phyloP scores from a whole-genome alignment of 1,139 yeast genomes.

The Scheffersomyces cryptocercus region DNA sequence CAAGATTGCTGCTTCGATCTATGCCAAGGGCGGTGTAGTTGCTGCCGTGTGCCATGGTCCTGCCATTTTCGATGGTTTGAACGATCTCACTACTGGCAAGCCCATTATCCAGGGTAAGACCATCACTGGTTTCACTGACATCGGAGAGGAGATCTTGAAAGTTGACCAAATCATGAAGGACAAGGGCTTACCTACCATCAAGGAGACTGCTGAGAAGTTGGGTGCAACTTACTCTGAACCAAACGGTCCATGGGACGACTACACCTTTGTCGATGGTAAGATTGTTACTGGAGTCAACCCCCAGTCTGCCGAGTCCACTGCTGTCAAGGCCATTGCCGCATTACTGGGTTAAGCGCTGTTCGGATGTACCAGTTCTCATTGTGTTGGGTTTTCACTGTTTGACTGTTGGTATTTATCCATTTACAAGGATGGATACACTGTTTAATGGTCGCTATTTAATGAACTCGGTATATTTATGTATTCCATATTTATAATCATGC shows the following conservation, averaged over 20 bases:
- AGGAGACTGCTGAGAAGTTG: constrained; percentile 30
- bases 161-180: constrained; percentile 35
- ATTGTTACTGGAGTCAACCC: constrained; percentile 67
- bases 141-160: constrained; percentile 48
- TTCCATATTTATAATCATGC: too few species aligned
- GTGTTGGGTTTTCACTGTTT: too few species aligned
- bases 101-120: constrained; percentile 51
- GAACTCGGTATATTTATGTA: too few species aligned
- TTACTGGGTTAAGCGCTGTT: not conserved
- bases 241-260: constrained; percentile 53
- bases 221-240: constrained; percentile 52
- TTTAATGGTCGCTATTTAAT: too few species aligned
- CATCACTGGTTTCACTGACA: constrained; percentile 62
- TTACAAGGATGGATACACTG: too few species aligned
- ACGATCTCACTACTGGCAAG: constrained; percentile 42
- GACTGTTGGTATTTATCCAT: too few species aligned
- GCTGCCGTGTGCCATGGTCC: constrained; percentile 73
- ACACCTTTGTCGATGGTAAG: constrained; percentile 52
- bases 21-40: constrained; percentile 53
- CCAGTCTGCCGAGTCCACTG: constrained; percentile 50
- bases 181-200: constrained; percentile 33
- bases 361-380: too few species aligned
- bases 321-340: constrained; percentile 27
- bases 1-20: constrained; percentile 44
- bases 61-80: constrained; percentile 49